Percentiles rank a stretch among this genome's conserved stretches.
phyloP scores from a whole-genome alignment of 805 yeast genomes.

The Candida palmyrensis region DNA sequence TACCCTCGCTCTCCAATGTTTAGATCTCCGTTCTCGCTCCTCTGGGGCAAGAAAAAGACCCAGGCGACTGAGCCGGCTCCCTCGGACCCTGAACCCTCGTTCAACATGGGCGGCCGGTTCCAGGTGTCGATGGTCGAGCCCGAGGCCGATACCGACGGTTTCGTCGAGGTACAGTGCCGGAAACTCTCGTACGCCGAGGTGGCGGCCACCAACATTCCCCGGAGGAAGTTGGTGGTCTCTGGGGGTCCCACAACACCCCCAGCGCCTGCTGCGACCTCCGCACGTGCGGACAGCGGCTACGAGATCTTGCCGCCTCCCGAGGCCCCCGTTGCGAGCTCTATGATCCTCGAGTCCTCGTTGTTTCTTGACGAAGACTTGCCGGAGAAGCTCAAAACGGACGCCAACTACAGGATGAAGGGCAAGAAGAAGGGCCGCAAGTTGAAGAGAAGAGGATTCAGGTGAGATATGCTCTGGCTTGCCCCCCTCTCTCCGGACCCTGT shows the following conservation, averaged over 20 bases:
- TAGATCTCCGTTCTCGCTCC: slow-evolving; percentile 7
- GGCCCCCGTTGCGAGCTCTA: too few species aligned
- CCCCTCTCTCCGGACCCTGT: too few species aligned
- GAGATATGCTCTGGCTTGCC: too few species aligned
- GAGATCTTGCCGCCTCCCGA: too few species aligned
- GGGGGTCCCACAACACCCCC: slow-evolving; percentile 1
- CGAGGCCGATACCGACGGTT: slow-evolving; percentile 20
- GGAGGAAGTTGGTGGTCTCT: too few species aligned
- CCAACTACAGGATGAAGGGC: slow-evolving; percentile 13
- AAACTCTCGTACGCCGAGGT: slow-evolving; percentile 42
- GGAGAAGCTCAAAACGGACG: slow-evolving; percentile 13
- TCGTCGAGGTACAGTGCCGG: slow-evolving; percentile 31
- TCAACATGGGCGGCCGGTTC: too few species aligned
- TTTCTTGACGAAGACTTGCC: slow-evolving; percentile 4
- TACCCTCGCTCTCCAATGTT: slow-evolving; percentile 11
- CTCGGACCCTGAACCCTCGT: too few species aligned
- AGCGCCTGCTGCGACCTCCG: too few species aligned
- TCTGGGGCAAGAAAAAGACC: slow-evolving; percentile 12
- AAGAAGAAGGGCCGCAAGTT: slow-evolving; percentile 8
- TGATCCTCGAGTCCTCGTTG: background rate
- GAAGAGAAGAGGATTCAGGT: background rate
- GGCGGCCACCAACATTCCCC: slow-evolving; percentile 30
- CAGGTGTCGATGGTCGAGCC: slow-evolving; percentile 30
- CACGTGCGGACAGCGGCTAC: too few species aligned
- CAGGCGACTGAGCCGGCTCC: too few species aligned